Evolutionary conservation across 352 stramenopile species (phyloP).

Genomic region (Phytophthora litchii): DNA sequence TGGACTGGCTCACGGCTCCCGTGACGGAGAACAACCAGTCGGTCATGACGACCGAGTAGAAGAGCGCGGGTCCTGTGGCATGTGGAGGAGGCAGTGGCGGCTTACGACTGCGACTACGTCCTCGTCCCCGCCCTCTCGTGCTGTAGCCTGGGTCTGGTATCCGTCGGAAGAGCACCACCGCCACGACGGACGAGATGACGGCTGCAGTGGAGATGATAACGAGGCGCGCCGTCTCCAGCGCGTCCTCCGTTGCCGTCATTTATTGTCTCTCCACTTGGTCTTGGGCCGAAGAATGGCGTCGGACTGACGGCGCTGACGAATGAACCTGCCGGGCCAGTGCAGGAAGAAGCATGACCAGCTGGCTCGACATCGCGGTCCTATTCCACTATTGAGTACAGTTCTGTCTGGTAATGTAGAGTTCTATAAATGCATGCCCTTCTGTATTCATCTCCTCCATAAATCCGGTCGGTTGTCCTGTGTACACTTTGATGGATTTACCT

Average conservation of each 20-base stretch:
- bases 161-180: slow-evolving; percentile 38
- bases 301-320: slow-evolving; percentile 1
- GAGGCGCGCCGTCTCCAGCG: slow-evolving; percentile 41
- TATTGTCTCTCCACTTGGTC: no score
- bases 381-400: slow-evolving; percentile 5
- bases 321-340: slow-evolving; percentile 15
- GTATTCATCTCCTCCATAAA: no score
- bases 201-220: slow-evolving; percentile 47
- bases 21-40: slow-evolving; percentile 60
- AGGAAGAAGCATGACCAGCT: slow-evolving; percentile 35
- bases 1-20: slow-evolving; percentile 58
- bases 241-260: slow-evolving; percentile 31
- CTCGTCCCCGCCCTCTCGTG: slow-evolving; percentile 1
- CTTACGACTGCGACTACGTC: slow-evolving; percentile 20
- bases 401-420: no score
- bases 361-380: slow-evolving; percentile 10
- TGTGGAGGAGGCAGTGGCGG: slow-evolving; percentile 30
- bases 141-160: slow-evolving; percentile 38
- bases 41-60: slow-evolving; percentile 58
- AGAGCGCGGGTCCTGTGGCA: slow-evolving; percentile 52
- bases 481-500: no score
- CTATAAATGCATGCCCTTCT: no score
- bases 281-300: not conserved
- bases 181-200: slow-evolving; percentile 44
- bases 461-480: no score